Conservation (phyloP, 495 filamentous ascomycete genomes). For the Xylaria bambusicola region DNA sequence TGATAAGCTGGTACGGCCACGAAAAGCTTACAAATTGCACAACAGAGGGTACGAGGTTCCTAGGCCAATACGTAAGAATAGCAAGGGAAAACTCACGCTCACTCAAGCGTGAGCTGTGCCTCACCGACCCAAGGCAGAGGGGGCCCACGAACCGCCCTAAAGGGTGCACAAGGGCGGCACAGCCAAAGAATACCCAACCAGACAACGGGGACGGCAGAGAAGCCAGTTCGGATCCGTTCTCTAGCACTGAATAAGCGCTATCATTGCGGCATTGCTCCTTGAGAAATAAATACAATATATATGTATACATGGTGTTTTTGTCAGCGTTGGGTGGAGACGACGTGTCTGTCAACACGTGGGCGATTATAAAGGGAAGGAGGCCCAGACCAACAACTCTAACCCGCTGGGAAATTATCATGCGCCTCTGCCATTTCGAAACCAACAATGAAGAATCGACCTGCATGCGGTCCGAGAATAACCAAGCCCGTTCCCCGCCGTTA, state of each 20-base stretch:
- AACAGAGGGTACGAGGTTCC: too few species aligned
- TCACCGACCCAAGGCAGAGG: background rate
- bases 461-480: slow-evolving; percentile 15
- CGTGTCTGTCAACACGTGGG: too few species aligned
- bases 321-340: too few species aligned
- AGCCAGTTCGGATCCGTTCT: background rate
- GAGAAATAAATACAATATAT: too few species aligned
- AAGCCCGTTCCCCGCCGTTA: too few species aligned
- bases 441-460: background rate
- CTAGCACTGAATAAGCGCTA: background rate
- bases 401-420: too few species aligned
- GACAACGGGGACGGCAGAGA: background rate
- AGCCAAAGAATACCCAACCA: background rate
- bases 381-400: too few species aligned
- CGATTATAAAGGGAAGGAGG: too few species aligned
- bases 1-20: too few species aligned
- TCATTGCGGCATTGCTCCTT: too few species aligned
- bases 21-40: too few species aligned
- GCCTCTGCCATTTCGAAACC: background rate
- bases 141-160: slow-evolving; percentile 2
- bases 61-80: background rate
- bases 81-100: background rate
- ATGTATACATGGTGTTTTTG: too few species aligned
- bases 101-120: slow-evolving; percentile 1
- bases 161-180: slow-evolving; percentile 6